A percentile compares a stretch with the other conserved stretches of the same genome.
Conservation (phyloP, 2,329 filamentous ascomycete genomes). For the Emydomyces testavorans region DNA sequence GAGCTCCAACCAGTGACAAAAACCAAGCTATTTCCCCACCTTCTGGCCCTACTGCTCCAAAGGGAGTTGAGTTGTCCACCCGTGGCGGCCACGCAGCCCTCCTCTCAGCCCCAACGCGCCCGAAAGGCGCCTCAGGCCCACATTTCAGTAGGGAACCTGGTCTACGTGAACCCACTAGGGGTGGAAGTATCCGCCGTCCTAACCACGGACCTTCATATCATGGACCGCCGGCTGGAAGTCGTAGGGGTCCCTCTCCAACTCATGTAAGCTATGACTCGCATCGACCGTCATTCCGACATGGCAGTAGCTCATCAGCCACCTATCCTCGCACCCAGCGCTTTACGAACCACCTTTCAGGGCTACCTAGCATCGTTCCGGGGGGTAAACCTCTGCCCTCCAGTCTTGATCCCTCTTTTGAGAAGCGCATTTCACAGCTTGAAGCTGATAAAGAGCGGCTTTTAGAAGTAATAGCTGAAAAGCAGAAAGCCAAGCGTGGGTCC, state of each 20-base stretch:
- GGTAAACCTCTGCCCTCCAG: conserved; percentile 32
- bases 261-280: conserved; percentile 22
- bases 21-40: conserved; percentile 24
- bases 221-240: conserved; percentile 30
- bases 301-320: conserved; percentile 26
- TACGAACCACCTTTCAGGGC: conserved; percentile 31
- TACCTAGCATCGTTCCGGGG: conserved; percentile 32
- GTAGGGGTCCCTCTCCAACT: conserved; percentile 15
- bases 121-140: conserved; percentile 32
- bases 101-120: conserved; percentile 39
- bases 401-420: conserved; percentile 33
- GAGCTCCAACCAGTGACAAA: conserved; percentile 23
- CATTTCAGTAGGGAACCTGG: conserved; percentile 14
- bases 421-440: conserved; percentile 37
- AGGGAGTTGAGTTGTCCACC: conserved; percentile 27
- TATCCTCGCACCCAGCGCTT: conserved; percentile 33
- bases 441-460: conserved; percentile 36
- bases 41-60: conserved; percentile 30
- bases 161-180: conserved; percentile 19
- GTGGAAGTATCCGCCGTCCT: conserved; percentile 28
- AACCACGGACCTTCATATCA: conserved; percentile 23
- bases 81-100: conserved; percentile 32
- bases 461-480: conserved; percentile 36
- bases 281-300: conserved; percentile 28
- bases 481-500: conserved; percentile 32